Percentiles rank a stretch among this genome's conserved stretches.
phyloP scores from a whole-genome alignment of 495 filamentous ascomycete species.

The Penicillium odoratum region DNA sequence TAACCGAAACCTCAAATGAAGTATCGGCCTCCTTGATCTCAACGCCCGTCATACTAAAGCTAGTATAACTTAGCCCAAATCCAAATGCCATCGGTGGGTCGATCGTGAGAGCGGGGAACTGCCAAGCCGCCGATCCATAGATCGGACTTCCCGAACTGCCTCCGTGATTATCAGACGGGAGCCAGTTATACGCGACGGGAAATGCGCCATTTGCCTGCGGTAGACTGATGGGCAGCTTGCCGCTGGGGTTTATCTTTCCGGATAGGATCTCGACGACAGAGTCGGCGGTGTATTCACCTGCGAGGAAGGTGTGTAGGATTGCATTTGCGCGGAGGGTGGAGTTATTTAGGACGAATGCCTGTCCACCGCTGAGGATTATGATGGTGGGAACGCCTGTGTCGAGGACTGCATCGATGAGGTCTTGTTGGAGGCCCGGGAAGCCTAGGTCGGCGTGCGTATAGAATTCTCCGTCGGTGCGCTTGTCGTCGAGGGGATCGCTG shows the following conservation, averaged over 20 bases:
- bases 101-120: conserved; percentile 1
- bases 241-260: not conserved
- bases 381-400: conserved; percentile 2
- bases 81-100: not conserved
- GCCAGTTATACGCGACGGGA: conserved; percentile 4
- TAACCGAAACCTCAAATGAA: not conserved
- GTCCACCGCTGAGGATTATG: not conserved
- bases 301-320: conserved; percentile 3
- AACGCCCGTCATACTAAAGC: not conserved
- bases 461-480: conserved; percentile 5
- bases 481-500: conserved; percentile 2
- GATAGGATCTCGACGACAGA: not conserved
- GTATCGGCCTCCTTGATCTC: not conserved
- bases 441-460: conserved; percentile 2
- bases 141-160: not conserved
- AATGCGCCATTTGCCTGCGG: conserved; percentile 5
- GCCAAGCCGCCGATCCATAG: not conserved
- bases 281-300: conserved; percentile 2
- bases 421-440: conserved; percentile 6
- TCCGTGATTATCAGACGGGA: conserved; percentile 3
- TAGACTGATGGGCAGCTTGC: conserved; percentile 2
- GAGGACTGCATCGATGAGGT: not conserved
- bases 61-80: conserved; percentile 5
- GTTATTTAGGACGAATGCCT: conserved; percentile 4
- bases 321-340: conserved; percentile 5